Evolutionary conservation across 1,139 yeast genomes (phyloP).

Genomic region (Dujonia santamariae): DNA sequence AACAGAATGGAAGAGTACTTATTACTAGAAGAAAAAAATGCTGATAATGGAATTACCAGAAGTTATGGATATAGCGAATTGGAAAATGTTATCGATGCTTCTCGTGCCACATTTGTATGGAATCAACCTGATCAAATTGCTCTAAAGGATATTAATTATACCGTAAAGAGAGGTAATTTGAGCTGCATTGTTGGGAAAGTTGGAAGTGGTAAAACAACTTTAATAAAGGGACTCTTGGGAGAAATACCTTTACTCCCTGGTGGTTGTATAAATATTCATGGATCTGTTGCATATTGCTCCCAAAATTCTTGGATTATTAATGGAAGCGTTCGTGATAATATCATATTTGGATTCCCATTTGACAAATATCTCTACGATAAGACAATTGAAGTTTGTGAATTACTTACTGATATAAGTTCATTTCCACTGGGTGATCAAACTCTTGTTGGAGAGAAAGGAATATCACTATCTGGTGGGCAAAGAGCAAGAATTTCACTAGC

Average conservation of each 20-base stretch:
- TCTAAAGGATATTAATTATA: slow-evolving; percentile 14
- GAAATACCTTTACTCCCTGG: slow-evolving; percentile 13
- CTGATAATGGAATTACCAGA: slow-evolving; percentile 12
- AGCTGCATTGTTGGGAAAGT: slow-evolving; percentile 20
- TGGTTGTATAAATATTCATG: slow-evolving; percentile 10
- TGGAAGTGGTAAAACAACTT: slow-evolving; percentile 20
- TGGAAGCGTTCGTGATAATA: slow-evolving; percentile 25
- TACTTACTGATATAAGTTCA: slow-evolving; percentile 18
- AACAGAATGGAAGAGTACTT: slow-evolving; percentile 20
- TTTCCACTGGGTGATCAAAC: slow-evolving; percentile 27
- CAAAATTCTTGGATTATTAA: slow-evolving; percentile 26
- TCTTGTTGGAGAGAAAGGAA: slow-evolving; percentile 28
- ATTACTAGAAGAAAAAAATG: slow-evolving; percentile 19
- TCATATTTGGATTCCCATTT: slow-evolving; percentile 27
- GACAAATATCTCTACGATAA: slow-evolving; percentile 18
- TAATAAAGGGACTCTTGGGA: slow-evolving; percentile 17
- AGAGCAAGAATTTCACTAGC: slow-evolving; percentile 26
- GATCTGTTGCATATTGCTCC: slow-evolving; percentile 16
- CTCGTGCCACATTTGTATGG: slow-evolving; percentile 23
- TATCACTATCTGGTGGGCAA: slow-evolving; percentile 27
- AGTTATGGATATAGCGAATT: slow-evolving; percentile 11
- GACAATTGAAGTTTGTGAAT: slow-evolving; percentile 23
- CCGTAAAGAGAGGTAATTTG: slow-evolving; percentile 14
- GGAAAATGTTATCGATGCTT: slow-evolving; percentile 15
- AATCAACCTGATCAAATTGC: slow-evolving; percentile 9